phyloP scores from a whole-genome alignment of 2,329 filamentous ascomycete species.

The Lasiodiplodia hormozganensis region DNA sequence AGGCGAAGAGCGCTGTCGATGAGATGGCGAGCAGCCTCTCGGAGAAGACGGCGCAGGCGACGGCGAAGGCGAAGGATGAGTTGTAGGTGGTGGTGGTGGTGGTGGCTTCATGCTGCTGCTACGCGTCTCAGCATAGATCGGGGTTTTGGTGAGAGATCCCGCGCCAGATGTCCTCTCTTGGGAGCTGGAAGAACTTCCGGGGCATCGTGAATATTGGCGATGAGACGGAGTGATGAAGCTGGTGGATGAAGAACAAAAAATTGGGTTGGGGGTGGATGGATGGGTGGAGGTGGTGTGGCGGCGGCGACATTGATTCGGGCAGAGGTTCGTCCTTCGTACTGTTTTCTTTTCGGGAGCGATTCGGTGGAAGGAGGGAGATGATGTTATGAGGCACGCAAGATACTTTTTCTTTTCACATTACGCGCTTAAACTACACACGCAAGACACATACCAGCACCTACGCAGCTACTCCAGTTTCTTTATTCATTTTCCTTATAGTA shows the following conservation, averaged over 20 bases:
- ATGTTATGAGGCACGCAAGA: neutral
- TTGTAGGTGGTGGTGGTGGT: constrained; percentile 44
- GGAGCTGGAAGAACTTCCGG: neutral
- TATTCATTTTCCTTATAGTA: neutral
- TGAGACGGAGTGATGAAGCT: neutral
- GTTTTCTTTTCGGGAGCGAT: neutral
- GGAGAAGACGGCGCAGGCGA: constrained; percentile 46
- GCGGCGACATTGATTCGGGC: neutral
- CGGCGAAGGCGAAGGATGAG: constrained; percentile 59
- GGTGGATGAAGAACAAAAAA: neutral
- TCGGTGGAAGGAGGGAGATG: neutral
- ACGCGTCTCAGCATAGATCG: neutral
- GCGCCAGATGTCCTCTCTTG: neutral
- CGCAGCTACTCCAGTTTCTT: neutral
- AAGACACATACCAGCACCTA: neutral
- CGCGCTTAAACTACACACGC: neutral
- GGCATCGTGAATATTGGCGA: neutral
- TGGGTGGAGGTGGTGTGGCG: neutral
- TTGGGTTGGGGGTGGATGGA: neutral
- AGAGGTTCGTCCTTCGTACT: neutral
- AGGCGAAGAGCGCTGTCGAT: constrained; percentile 51
- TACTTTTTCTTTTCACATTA: neutral
- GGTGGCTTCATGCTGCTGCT: neutral
- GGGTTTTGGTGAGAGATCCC: neutral
- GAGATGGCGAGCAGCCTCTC: constrained; percentile 55